Conservation (phyloP, 352 stramenopile genomes). For the Sclerospora graminicola region DNA sequence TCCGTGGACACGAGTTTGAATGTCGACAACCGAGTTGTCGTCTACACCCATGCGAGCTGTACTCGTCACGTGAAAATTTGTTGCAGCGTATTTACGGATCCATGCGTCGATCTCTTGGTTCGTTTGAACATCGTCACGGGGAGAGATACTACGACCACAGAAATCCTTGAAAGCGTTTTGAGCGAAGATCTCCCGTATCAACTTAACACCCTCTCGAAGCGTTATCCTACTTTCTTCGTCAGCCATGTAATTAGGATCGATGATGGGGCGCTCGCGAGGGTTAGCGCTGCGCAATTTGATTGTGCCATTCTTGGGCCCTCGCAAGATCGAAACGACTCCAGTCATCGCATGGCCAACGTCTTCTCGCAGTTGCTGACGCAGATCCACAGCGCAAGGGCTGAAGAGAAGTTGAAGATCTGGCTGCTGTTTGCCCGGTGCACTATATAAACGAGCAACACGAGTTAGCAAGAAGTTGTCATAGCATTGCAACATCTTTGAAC, state of each 20-base stretch:
- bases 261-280: slow-evolving; percentile 51
- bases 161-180: slow-evolving; percentile 70
- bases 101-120: slow-evolving; percentile 68
- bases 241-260: slow-evolving; percentile 84
- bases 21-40: too few relatives aligned
- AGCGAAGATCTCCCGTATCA: slow-evolving; percentile 77
- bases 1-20: too few relatives aligned
- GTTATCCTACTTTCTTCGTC: slow-evolving; percentile 56
- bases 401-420: slow-evolving; percentile 81
- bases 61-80: slow-evolving; percentile 81
- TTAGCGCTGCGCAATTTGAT: slow-evolving; percentile 59
- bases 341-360: slow-evolving; percentile 62
- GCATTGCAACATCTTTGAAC: neutral
- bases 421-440: slow-evolving; percentile 44
- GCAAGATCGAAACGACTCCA: slow-evolving; percentile 71
- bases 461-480: neutral
- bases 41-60: too few relatives aligned
- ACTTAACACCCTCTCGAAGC: slow-evolving; percentile 49
- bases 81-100: slow-evolving; percentile 59
- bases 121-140: slow-evolving; percentile 30
- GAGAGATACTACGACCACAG: slow-evolving; percentile 54
- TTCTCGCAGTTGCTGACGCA: slow-evolving; percentile 27
- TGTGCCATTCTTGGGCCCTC: slow-evolving; percentile 62
- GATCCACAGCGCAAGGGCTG: slow-evolving; percentile 51
- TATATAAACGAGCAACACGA: slow-evolving; percentile 1